These are phyloP conservation scores for Penicillium sp. DNA, from an alignment of 2,329 filamentous ascomycete genomes.

Conservation along the genomic window DNA sequence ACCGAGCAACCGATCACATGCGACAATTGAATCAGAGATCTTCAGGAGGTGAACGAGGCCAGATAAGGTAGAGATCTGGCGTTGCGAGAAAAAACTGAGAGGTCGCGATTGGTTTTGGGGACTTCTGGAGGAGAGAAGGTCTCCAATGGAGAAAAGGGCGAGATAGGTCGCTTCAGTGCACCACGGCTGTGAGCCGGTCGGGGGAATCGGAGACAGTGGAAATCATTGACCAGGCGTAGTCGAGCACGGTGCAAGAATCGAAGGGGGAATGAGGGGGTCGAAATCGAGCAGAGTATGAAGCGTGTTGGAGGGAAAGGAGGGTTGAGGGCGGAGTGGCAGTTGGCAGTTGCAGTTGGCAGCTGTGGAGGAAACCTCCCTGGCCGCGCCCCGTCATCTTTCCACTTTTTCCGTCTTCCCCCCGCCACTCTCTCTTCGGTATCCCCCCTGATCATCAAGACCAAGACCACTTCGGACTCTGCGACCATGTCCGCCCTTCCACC, in stretches of 20 bases:
- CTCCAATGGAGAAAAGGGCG: constrained; percentile 21
- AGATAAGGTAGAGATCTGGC: background rate
- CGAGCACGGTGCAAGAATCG: background rate
- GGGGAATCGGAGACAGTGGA: constrained; percentile 16
- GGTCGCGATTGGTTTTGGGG: background rate
- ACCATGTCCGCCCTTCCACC: constrained; percentile 33
- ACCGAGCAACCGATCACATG: constrained; percentile 26
- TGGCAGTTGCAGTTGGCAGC: constrained; percentile 3
- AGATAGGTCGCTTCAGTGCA: constrained; percentile 19
- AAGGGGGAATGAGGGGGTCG: constrained; percentile 16
- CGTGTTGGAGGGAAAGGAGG: constrained; percentile 25
- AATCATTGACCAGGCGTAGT: constrained; percentile 24
- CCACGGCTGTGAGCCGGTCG: constrained; percentile 15
- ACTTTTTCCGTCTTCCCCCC: constrained; percentile 9
- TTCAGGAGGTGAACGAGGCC: constrained; percentile 5
- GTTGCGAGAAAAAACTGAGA: constrained; percentile 6
- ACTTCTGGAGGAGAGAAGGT: constrained; percentile 11
- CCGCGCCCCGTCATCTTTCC: constrained; percentile 16
- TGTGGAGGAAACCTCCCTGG: constrained; percentile 34
- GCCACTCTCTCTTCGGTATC: constrained; percentile 8
- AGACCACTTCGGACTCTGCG: constrained; percentile 5
- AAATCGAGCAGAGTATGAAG: background rate
- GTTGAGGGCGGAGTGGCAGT: constrained; percentile 24
- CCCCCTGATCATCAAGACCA: constrained; percentile 16
- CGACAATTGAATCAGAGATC: constrained; percentile 8